These are phyloP conservation scores for Tetracentron sinense DNA, from an alignment of 164 flowering plant genomes.

Conservation along the genomic window DNA sequence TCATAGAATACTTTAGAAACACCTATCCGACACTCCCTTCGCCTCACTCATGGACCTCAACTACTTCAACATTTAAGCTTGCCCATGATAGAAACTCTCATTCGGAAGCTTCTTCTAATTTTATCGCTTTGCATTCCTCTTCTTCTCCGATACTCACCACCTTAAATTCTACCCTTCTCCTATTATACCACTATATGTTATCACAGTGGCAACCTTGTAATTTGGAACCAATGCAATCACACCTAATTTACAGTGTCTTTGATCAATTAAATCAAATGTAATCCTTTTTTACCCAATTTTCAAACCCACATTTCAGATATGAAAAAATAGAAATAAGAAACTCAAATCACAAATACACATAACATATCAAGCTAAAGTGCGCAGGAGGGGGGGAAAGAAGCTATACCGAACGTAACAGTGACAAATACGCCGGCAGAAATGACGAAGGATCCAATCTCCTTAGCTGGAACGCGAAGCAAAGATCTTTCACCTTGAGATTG, in stretches of 20 bases:
- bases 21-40: not conserved
- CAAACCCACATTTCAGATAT: not conserved
- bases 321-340: not conserved
- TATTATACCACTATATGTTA: not conserved
- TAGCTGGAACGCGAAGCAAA: slow-evolving; percentile 22
- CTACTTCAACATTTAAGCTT: not conserved
- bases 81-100: not conserved
- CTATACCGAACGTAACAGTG: slow-evolving; percentile 55
- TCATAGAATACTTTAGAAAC: not conserved
- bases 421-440: slow-evolving; percentile 52
- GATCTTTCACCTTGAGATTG: slow-evolving; percentile 44
- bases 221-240: too few relatives aligned
- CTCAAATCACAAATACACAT: not conserved
- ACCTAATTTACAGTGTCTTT: too few relatives aligned
- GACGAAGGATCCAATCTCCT: slow-evolving; percentile 40
- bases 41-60: too few relatives aligned
- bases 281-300: not conserved
- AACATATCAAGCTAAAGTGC: not conserved
- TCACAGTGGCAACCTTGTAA: not conserved
- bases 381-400: not conserved
- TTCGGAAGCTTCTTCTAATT: not conserved
- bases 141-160: not conserved
- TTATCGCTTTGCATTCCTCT: not conserved
- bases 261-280: not conserved
- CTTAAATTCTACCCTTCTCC: not conserved